Conservation (phyloP, 2,329 filamentous ascomycete genomes). For the Venturia nashicola region DNA sequence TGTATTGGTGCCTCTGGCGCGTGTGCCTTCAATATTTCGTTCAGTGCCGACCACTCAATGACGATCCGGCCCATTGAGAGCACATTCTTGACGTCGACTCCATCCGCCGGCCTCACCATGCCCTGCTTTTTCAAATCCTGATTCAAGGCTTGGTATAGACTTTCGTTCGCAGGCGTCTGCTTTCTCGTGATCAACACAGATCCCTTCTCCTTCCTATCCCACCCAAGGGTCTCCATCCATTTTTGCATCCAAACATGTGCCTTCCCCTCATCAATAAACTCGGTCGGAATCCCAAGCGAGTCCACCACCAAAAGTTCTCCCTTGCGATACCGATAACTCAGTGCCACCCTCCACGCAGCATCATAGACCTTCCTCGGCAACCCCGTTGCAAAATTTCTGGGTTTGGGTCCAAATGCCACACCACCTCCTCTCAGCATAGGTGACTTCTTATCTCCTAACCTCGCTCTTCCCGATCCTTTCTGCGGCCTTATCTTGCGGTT, state of each 20-base stretch:
- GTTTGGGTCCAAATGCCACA: slow-evolving; percentile 80
- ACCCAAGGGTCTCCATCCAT: slow-evolving; percentile 30
- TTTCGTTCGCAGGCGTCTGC: slow-evolving; percentile 48
- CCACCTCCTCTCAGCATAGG: slow-evolving; percentile 77
- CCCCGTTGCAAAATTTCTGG: slow-evolving; percentile 76
- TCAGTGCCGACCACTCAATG: slow-evolving; percentile 71
- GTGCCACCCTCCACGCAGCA: slow-evolving; percentile 83
- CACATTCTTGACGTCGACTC: slow-evolving; percentile 93
- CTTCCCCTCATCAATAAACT: slow-evolving; percentile 15
- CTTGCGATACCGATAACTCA: slow-evolving; percentile 79
- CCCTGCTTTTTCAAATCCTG: slow-evolving; percentile 38
- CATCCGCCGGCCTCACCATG: slow-evolving; percentile 54
- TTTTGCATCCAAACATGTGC: slow-evolving; percentile 24
- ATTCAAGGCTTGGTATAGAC: slow-evolving; percentile 42
- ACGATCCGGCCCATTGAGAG: slow-evolving; percentile 75
- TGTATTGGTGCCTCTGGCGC: background rate
- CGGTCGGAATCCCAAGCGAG: slow-evolving; percentile 32
- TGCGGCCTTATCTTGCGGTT: slow-evolving; percentile 71
- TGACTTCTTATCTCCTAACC: slow-evolving; percentile 68
- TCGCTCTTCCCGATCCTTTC: slow-evolving; percentile 73
- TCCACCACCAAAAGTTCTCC: slow-evolving; percentile 82
- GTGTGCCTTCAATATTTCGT: slow-evolving; percentile 60
- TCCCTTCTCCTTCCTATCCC: slow-evolving; percentile 3
- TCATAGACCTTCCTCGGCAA: slow-evolving; percentile 88
- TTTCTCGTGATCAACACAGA: slow-evolving; percentile 38